Evolutionary conservation across 495 filamentous ascomycete species (phyloP).

Genomic region (Ramalina intermedia): DNA sequence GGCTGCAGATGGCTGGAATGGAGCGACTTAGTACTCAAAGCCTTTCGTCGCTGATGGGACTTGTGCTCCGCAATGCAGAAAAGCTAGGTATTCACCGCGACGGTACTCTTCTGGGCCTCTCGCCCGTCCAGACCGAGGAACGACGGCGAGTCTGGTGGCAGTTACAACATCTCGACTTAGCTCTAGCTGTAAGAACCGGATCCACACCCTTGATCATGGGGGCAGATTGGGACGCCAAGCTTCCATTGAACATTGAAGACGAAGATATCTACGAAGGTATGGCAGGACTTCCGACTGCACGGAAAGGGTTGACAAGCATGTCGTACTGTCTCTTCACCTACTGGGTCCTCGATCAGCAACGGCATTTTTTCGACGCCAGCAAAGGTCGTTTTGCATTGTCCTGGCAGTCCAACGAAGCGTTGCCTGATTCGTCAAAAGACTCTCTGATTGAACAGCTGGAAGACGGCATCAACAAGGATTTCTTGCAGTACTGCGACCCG

Average conservation of each 20-base stretch:
- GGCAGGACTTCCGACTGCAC: constrained; percentile 36
- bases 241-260: constrained; percentile 62
- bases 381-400: background rate
- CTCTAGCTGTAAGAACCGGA: constrained; percentile 10
- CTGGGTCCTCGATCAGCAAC: constrained; percentile 2
- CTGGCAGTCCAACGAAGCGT: background rate
- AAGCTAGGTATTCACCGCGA: constrained; percentile 30
- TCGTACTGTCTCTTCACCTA: constrained; percentile 49
- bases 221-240: constrained; percentile 44
- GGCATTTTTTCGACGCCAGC: background rate
- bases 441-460: background rate
- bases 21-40: background rate
- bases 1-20: background rate
- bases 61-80: background rate
- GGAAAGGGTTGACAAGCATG: constrained; percentile 53
- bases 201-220: constrained; percentile 28
- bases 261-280: constrained; percentile 46
- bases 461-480: background rate
- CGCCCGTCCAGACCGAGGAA: constrained; percentile 50
- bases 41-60: background rate
- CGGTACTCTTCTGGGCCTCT: constrained; percentile 37
- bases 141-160: constrained; percentile 57
- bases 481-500: background rate
- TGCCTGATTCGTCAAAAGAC: background rate
- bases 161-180: constrained; percentile 45